Conservation (phyloP, 2,329 filamentous ascomycete genomes). For the Thyridium curvatum region DNA sequence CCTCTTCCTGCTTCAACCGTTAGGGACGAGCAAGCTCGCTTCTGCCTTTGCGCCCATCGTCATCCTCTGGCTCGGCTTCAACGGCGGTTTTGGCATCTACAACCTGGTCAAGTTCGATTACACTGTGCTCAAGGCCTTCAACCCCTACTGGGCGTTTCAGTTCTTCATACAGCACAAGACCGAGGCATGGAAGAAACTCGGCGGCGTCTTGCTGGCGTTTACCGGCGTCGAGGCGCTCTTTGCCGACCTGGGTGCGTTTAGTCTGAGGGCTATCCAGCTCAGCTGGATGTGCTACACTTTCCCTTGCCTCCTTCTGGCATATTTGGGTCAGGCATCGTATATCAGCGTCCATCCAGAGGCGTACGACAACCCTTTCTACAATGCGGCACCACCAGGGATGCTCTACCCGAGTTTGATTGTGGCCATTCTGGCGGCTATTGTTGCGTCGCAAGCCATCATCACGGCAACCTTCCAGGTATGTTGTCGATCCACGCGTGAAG, state of each 20-base stretch:
- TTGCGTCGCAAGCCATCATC: conserved; percentile 71
- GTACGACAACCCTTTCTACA: conserved; percentile 68
- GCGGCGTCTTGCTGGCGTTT: conserved; percentile 66
- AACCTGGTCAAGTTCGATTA: conserved; percentile 44
- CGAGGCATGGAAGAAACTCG: conserved; percentile 56
- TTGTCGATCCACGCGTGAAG: background rate
- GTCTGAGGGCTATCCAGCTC: conserved; percentile 60
- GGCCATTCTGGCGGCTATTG: conserved; percentile 62
- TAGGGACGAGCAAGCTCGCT: conserved; percentile 54
- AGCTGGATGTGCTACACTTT: conserved; percentile 63
- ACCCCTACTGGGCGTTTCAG: conserved; percentile 50
- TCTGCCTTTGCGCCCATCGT: conserved; percentile 57
- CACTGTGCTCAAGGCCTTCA: conserved; percentile 48
- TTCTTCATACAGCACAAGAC: conserved; percentile 53
- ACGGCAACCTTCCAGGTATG: conserved; percentile 59
- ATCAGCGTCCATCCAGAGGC: conserved; percentile 50
- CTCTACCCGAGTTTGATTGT: conserved; percentile 62
- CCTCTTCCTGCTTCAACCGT: conserved; percentile 56
- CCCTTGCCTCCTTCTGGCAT: conserved; percentile 57
- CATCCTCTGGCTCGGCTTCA: conserved; percentile 58
- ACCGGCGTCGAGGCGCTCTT: conserved; percentile 72
- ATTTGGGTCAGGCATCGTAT: conserved; percentile 67
- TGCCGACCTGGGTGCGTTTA: conserved; percentile 69
- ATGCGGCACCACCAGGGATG: conserved; percentile 58
- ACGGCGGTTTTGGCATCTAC: conserved; percentile 56